These are phyloP conservation scores for Anisodus tanguticus DNA, from an alignment of 257 asterid genomes.

Conservation along the genomic window DNA sequence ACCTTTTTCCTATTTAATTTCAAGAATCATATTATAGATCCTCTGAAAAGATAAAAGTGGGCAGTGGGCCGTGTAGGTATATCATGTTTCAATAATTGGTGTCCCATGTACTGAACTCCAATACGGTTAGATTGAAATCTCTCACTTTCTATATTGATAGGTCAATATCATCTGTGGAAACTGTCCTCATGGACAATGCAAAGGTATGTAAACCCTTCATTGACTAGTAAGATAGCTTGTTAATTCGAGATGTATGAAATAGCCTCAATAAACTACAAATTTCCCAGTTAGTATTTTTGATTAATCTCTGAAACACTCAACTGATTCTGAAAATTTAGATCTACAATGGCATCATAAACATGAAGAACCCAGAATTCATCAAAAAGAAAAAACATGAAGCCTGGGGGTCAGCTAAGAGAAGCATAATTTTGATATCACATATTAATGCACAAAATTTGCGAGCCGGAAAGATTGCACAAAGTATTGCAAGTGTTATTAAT, in stretches of 20 bases:
- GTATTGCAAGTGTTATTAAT: slow-evolving; percentile 3
- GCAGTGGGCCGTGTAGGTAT: background rate
- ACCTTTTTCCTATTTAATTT: background rate
- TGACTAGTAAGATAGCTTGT: slow-evolving; percentile 19
- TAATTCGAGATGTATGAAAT: background rate
- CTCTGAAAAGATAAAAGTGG: background rate
- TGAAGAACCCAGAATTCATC: background rate
- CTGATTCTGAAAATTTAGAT: background rate
- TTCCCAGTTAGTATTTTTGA: background rate
- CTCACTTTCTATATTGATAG: slow-evolving; percentile 48
- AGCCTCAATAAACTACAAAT: slow-evolving; percentile 7
- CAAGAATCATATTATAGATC: slow-evolving; percentile 15
- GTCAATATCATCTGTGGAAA: slow-evolving; percentile 84
- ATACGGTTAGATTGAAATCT: slow-evolving; percentile 10
- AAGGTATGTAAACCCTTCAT: slow-evolving; percentile 55
- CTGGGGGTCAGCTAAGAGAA: slow-evolving; percentile 20
- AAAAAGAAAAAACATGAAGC: background rate
- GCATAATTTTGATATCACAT: slow-evolving; percentile 20
- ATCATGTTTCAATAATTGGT: slow-evolving; percentile 16
- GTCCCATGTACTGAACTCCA: slow-evolving; percentile 7
- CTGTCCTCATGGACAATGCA: slow-evolving; percentile 83
- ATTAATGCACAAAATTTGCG: background rate
- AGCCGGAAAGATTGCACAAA: background rate
- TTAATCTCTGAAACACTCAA: background rate
- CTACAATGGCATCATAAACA: slow-evolving; percentile 8